A percentile compares a stretch with the other conserved stretches of the same genome.
Conservation (phyloP, 371 early-diverging fungal genomes). For the Neoconidiobolus thromboides region DNA sequence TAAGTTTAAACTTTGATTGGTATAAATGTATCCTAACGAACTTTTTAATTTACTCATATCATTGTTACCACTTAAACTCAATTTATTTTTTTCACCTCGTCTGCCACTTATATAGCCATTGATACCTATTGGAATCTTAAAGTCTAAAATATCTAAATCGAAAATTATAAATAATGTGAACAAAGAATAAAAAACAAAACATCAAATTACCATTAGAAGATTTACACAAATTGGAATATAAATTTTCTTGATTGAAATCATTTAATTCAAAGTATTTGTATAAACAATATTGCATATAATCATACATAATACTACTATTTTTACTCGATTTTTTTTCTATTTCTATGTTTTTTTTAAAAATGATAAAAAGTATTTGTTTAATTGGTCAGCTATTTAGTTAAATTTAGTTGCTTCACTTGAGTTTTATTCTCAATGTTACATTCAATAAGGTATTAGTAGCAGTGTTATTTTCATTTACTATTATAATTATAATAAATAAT, state of each 20-base stretch:
- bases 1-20: constrained; percentile 42
- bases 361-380: no score
- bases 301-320: constrained; percentile 26
- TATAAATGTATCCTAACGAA: constrained; percentile 62
- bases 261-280: constrained; percentile 53
- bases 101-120: constrained; percentile 46
- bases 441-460: no score
- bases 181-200: neutral
- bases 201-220: constrained; percentile 30
- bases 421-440: no score
- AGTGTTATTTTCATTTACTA: no score
- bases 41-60: constrained; percentile 40
- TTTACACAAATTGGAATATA: constrained; percentile 53
- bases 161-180: neutral
- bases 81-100: constrained; percentile 11
- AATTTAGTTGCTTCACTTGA: no score
- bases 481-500: no score
- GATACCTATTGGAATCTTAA: constrained; percentile 53
- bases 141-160: constrained; percentile 42
- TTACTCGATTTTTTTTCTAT: neutral
- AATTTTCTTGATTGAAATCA: constrained; percentile 58
- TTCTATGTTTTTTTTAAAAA: no score
- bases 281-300: constrained; percentile 66
- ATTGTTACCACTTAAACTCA: constrained; percentile 19
- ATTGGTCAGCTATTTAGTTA: no score